Percentiles rank a stretch among this genome's conserved stretches.
Evolutionary conservation across 345 rosid genomes (phyloP).

Genomic region (Sonneratia caseolaris): DNA sequence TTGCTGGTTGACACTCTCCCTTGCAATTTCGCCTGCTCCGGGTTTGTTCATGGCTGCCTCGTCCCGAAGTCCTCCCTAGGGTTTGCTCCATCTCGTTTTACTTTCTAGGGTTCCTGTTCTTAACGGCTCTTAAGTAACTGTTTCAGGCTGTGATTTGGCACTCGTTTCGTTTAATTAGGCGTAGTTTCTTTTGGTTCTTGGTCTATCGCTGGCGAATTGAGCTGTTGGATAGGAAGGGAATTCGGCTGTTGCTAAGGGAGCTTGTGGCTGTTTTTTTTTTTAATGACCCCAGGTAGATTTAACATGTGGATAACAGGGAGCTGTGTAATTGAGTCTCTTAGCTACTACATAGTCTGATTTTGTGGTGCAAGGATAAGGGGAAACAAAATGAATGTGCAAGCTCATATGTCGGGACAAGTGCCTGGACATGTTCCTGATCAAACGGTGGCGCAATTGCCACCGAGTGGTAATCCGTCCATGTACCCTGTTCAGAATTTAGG

Average conservation of each 20-base stretch:
- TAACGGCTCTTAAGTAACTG: neutral
- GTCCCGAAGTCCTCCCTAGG: neutral
- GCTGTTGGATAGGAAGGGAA: neutral
- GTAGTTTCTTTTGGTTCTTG: neutral
- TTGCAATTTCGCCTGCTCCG: constrained; percentile 1
- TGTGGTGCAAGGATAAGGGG: neutral
- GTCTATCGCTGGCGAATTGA: neutral
- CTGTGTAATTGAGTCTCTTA: neutral
- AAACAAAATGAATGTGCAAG: constrained; percentile 13
- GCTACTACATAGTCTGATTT: neutral
- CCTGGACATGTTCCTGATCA: constrained; percentile 33
- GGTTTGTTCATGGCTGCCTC: neutral
- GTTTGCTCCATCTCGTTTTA: neutral
- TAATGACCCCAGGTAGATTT: neutral
- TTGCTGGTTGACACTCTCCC: neutral
- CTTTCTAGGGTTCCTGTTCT: neutral
- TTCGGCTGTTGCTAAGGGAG: neutral
- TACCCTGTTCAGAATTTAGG: constrained; percentile 12
- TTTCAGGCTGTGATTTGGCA: neutral
- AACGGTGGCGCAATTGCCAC: constrained; percentile 16
- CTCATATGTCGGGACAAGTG: constrained; percentile 35
- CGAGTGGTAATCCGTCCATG: constrained; percentile 25
- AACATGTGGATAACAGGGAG: neutral
- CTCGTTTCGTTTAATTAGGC: neutral
- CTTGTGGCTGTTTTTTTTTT: neutral